A percentile compares a stretch with the other conserved stretches of the same genome.
These are phyloP conservation scores for Malus hybrid DNA, from an alignment of 331 rosid genomes.

Conservation along the genomic window DNA sequence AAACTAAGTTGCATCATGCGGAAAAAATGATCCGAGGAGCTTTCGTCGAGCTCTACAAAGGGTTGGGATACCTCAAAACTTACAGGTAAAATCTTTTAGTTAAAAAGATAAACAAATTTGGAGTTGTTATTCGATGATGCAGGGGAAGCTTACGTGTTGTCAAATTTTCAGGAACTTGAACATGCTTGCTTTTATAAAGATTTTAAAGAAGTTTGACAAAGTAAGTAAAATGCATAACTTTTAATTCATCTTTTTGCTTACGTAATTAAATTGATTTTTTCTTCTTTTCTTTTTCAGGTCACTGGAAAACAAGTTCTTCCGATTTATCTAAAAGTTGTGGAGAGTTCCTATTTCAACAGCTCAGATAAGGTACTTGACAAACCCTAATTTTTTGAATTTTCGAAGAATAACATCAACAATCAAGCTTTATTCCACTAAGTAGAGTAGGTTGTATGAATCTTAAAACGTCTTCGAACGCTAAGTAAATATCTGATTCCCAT, in stretches of 20 bases:
- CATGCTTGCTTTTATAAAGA: conserved; percentile 88
- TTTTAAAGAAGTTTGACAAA: conserved; percentile 94
- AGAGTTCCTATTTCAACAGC: conserved; percentile 90
- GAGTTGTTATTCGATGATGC: neutral
- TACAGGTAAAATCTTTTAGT: conserved; percentile 44
- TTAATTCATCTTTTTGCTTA: neutral
- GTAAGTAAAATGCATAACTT: conserved; percentile 30
- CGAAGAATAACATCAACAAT: too few species aligned
- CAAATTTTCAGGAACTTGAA: conserved; percentile 72
- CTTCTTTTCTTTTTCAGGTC: conserved; percentile 43
- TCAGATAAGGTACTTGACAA: conserved; percentile 72
- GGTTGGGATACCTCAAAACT: conserved; percentile 79
- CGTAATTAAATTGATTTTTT: neutral
- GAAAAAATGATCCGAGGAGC: conserved; percentile 95
- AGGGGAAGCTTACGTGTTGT: conserved; percentile 6
- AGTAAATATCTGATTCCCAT: conserved; percentile 6
- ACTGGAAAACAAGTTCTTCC: conserved; percentile 84
- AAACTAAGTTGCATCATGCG: conserved; percentile 72
- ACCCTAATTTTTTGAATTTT: neutral
- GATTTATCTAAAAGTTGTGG: conserved; percentile 84
- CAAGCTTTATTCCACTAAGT: too few species aligned
- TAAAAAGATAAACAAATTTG: too few species aligned
- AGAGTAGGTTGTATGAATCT: too few species aligned
- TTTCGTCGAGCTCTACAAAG: conserved; percentile 86
- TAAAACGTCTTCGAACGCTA: neutral